phyloP scores from a whole-genome alignment of 2,329 filamentous ascomycete genomes.

The Colletotrichum paranaense region DNA sequence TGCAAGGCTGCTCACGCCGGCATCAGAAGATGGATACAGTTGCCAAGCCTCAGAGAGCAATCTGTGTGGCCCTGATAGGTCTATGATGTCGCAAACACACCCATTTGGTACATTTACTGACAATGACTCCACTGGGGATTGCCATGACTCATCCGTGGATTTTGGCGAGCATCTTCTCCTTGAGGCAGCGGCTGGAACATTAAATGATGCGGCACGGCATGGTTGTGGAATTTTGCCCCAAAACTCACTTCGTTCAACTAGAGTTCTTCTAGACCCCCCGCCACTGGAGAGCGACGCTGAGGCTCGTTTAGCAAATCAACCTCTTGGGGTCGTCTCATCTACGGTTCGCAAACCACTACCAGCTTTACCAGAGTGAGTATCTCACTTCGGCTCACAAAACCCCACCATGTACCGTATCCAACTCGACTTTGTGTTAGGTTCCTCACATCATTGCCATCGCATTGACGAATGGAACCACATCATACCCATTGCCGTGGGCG shows the following conservation, averaged over 20 bases:
- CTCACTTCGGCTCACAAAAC: slow-evolving; percentile 30
- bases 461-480: not conserved
- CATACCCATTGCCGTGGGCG: not conserved
- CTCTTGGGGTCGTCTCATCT: not conserved
- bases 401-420: no score
- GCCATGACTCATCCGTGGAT: not conserved
- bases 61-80: not conserved
- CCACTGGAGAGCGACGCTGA: slow-evolving; percentile 3
- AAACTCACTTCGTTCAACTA: not conserved
- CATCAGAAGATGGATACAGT: slow-evolving; percentile 4
- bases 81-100: not conserved
- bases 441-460: not conserved
- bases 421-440: not conserved
- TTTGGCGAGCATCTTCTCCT: not conserved
- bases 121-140: not conserved
- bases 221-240: not conserved
- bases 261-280: not conserved
- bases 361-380: slow-evolving; percentile 49
- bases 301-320: slow-evolving; percentile 24
- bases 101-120: not conserved
- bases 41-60: not conserved
- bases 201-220: not conserved
- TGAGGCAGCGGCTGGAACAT: not conserved
- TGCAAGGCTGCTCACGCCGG: slow-evolving; percentile 9
- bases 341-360: slow-evolving; percentile 55